Percentiles rank a stretch among this genome's conserved stretches.
Evolutionary conservation across 2,329 filamentous ascomycete genomes (phyloP).

Genomic region (Diaporthe ilicicola): DNA sequence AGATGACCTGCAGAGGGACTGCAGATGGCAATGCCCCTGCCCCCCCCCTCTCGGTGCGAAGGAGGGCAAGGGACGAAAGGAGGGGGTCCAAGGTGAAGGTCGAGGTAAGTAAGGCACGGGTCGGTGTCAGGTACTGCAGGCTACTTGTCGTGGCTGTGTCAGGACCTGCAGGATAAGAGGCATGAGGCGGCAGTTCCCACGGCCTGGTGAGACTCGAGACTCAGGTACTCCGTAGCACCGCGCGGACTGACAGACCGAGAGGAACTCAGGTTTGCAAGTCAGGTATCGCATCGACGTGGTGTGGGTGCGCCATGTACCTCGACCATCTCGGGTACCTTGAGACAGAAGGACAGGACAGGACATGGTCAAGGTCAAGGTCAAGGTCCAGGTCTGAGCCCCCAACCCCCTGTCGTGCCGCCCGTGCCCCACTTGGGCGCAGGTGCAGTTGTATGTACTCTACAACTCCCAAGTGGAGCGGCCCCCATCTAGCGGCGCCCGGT

Average conservation of each 20-base stretch:
- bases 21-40: constrained; percentile 21
- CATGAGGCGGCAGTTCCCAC: constrained; percentile 10
- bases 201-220: constrained; percentile 5
- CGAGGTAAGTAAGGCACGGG: background rate
- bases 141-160: background rate
- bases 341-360: constrained; percentile 7
- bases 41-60: constrained; percentile 11
- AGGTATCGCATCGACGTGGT: background rate
- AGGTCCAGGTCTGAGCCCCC: constrained; percentile 8
- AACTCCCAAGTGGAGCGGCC: constrained; percentile 15
- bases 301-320: background rate
- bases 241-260: background rate
- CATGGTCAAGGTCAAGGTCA: background rate
- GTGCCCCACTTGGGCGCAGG: constrained; percentile 14
- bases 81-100: background rate
- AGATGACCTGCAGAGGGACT: constrained; percentile 15
- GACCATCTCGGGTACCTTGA: constrained; percentile 10
- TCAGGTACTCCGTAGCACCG: background rate
- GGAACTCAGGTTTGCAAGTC: background rate
- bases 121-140: background rate
- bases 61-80: background rate
- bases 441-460: constrained; percentile 8
- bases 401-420: constrained; percentile 7
- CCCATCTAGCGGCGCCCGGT: constrained; percentile 3
- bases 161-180: constrained; percentile 21